Evolutionary conservation across 768 basidiomycete genomes (phyloP).

Genomic region (Russula foetens): DNA sequence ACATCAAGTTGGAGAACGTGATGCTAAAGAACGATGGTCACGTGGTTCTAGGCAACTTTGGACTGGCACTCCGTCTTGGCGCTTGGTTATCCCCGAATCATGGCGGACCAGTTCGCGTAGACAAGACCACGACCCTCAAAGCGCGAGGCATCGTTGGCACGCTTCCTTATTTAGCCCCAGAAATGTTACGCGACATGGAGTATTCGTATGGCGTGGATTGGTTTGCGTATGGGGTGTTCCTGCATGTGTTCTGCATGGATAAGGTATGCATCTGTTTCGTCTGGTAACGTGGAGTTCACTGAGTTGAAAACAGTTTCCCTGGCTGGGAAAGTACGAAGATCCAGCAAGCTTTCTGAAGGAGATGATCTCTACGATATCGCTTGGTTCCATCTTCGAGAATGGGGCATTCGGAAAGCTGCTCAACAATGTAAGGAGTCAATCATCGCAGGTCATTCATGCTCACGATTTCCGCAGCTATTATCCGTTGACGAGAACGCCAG

Average conservation of each 20-base stretch:
- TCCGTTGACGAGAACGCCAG: conserved; percentile 1
- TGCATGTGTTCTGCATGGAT: conserved; percentile 10
- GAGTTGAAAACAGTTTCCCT: conserved; percentile 4
- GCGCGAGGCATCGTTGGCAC: conserved; percentile 10
- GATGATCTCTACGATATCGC: conserved; percentile 6
- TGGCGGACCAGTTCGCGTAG: not conserved
- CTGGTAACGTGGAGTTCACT: not conserved
- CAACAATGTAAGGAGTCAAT: not conserved
- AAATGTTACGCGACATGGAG: conserved; percentile 8
- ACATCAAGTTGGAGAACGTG: conserved; percentile 94
- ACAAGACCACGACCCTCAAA: not conserved
- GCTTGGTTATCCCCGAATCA: not conserved
- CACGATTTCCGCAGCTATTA: not conserved
- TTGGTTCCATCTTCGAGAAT: not conserved
- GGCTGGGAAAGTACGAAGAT: conserved; percentile 5
- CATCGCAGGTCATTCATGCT: not conserved
- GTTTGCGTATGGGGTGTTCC: conserved; percentile 18
- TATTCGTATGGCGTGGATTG: conserved; percentile 18
- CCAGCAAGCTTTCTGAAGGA: conserved; percentile 7
- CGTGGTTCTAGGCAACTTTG: conserved; percentile 90
- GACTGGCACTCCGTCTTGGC: conserved; percentile 27
- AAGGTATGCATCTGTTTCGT: not conserved
- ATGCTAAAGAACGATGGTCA: conserved; percentile 81
- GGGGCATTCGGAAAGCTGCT: conserved; percentile 4
- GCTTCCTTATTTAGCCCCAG: conserved; percentile 17